A percentile compares a stretch with the other conserved stretches of the same genome.
These are phyloP conservation scores for Candida sanyiensis DNA, from an alignment of 805 yeast species.

Conservation along the genomic window DNA sequence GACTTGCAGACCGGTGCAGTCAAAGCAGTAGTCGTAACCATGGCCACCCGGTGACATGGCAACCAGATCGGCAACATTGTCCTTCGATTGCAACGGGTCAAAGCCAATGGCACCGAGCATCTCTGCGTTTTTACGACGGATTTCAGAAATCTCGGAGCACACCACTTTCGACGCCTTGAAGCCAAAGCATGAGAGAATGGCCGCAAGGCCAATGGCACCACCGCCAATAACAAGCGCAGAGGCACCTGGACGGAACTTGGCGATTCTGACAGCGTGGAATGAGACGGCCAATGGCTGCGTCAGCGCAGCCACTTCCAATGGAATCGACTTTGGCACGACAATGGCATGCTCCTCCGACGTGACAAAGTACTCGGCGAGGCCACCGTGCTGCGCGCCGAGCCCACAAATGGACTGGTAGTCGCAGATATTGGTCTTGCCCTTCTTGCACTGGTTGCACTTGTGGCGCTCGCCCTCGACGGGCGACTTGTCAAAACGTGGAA, in stretches of 20 bases:
- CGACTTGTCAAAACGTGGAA: conserved; percentile 33
- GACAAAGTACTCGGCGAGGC: conserved; percentile 44
- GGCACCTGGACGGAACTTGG: conserved; percentile 36
- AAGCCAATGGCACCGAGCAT: conserved; percentile 42
- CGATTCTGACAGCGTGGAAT: conserved; percentile 49
- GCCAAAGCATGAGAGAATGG: conserved; percentile 46
- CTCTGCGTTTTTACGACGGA: conserved; percentile 44
- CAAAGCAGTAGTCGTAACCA: conserved; percentile 47
- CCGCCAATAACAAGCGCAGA: conserved; percentile 47
- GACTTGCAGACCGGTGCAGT: conserved; percentile 49
- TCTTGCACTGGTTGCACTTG: conserved; percentile 43
- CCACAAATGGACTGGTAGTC: conserved; percentile 44
- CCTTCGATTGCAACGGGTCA: conserved; percentile 39
- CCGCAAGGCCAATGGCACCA: conserved; percentile 51
- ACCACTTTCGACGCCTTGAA: conserved; percentile 38
- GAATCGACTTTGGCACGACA: conserved; percentile 36
- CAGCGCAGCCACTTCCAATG: conserved; percentile 44
- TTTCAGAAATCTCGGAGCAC: conserved; percentile 44
- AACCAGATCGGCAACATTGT: conserved; percentile 33
- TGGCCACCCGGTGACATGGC: conserved; percentile 34
- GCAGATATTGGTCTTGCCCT: conserved; percentile 50
- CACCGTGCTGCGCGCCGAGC: conserved; percentile 53
- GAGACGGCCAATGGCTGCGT: conserved; percentile 56
- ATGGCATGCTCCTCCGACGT: conserved; percentile 35
- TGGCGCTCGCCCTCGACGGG: conserved; percentile 22